Evolutionary conservation across 768 basidiomycete species (phyloP).

Genomic region (Podaxis sp.): DNA sequence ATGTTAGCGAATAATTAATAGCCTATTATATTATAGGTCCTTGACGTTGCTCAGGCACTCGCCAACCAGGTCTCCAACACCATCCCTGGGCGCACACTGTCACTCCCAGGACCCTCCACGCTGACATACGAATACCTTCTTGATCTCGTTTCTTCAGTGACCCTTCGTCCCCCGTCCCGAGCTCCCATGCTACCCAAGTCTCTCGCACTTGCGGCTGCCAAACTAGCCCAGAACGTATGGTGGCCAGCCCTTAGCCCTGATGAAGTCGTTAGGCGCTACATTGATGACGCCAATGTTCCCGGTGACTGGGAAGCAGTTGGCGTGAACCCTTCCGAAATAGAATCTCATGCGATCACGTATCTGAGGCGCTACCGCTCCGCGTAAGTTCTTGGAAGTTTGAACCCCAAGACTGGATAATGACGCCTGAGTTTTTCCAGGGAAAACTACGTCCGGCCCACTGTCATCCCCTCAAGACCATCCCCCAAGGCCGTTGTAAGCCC

Average conservation of each 20-base stretch:
- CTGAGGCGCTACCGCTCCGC: slow-evolving; percentile 86
- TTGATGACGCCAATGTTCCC: slow-evolving; percentile 72
- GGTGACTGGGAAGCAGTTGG: slow-evolving; percentile 87
- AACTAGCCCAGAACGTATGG: slow-evolving; percentile 69
- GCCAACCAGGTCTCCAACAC: slow-evolving; percentile 70
- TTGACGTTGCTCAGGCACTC: slow-evolving; percentile 93
- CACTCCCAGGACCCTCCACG: slow-evolving; percentile 87
- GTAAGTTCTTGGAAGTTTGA: slow-evolving; percentile 49
- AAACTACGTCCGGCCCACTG: slow-evolving; percentile 67
- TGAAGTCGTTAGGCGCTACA: slow-evolving; percentile 84
- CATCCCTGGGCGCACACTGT: slow-evolving; percentile 64
- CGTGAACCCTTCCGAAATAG: slow-evolving; percentile 79
- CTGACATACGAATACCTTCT: slow-evolving; percentile 81
- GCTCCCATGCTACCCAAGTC: slow-evolving; percentile 78
- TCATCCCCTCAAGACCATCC: slow-evolving; percentile 54
- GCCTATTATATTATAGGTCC: slow-evolving; percentile 51
- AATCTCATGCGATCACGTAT: slow-evolving; percentile 84
- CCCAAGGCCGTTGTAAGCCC: slow-evolving; percentile 30
- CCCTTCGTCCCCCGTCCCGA: slow-evolving; percentile 69
- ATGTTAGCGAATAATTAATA: slow-evolving; percentile 19
- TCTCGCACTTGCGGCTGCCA: slow-evolving; percentile 64
- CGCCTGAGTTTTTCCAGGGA: slow-evolving; percentile 36
- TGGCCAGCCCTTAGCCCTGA: slow-evolving; percentile 93
- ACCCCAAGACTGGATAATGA: slow-evolving; percentile 13
- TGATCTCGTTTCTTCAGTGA: slow-evolving; percentile 76